Evolutionary conservation across 192 early-diverging fungal genomes (phyloP).

Genomic region (Piromyces finnis): DNA sequence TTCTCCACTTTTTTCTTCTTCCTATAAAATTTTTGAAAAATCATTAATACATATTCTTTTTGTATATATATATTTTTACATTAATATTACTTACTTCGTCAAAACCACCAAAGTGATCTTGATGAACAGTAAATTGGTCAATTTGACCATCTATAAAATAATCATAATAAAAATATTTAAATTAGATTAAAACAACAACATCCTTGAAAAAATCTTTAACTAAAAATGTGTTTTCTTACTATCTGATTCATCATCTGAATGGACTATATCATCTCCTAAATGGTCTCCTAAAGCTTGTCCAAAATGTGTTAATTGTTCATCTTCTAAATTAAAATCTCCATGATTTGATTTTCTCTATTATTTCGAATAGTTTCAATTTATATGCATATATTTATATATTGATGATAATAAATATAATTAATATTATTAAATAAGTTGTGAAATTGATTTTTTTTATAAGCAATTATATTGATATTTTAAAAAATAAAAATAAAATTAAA

Average conservation of each 20-base stretch:
- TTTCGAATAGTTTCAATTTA: no score
- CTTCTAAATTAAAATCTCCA: conserved; percentile 17
- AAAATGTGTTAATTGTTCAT: conserved; percentile 71
- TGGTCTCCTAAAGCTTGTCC: conserved; percentile 69
- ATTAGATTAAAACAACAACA: not conserved
- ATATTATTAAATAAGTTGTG: not conserved
- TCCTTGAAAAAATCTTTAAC: no score
- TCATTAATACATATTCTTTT: conserved; percentile 2
- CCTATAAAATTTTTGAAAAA: not conserved
- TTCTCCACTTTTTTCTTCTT: conserved; percentile 15
- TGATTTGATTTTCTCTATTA: conserved; percentile 6
- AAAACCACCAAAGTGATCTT: conserved; percentile 80
- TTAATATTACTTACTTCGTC: conserved; percentile 29
- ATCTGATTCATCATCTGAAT: conserved; percentile 32
- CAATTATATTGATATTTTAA: no score
- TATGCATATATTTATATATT: no score
- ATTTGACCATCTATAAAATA: conserved; percentile 25
- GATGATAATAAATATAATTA: not conserved
- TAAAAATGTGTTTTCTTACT: conserved; percentile 25
- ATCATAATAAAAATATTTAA: not conserved
- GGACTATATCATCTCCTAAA: conserved; percentile 54
- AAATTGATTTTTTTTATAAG: not conserved
- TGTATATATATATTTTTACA: no score
- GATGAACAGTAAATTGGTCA: conserved; percentile 46
- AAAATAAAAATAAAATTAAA: not conserved